Evolutionary conservation across 495 filamentous ascomycete genomes (phyloP), one percentile per base, ranked within the genome.

Genomic region (Hyaloscypha hepaticicola): DNA sequence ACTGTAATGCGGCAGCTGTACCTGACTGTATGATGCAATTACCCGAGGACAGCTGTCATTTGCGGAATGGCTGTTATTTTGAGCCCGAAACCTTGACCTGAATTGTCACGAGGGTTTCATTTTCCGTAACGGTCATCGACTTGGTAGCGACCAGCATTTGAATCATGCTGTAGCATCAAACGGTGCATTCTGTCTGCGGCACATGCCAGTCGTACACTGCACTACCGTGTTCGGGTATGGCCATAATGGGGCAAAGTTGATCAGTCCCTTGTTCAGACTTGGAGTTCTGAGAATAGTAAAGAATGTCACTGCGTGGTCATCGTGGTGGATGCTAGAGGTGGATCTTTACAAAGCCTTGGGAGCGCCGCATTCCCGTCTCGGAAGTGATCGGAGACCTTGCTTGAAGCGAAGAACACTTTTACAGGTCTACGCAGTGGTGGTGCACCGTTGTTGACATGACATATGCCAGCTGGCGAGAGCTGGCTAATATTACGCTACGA

Each of bases 21-120:
- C 58, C 51, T 62, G 49, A 58, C 51, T 66, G 51, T 33, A 61
- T 60, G 64, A 61, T 66, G 64, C 64, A 66, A 66, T 62, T 55
- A 60, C 45, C 56, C 64, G 64, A 4, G 64, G 22, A 38, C 24
- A 59, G 22, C 22, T 48, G 57, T 61, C 38, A 25, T 51, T 62
- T 27, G 19, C 19, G 60, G 41, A 49, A 41, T 21, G 33, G 7
- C 25, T 2, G 61, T 9, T 11, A 50, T 61, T 59, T 55, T 66
- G 22, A 61, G 48, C 55, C 55, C 50, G 58, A 55, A 45, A 27
- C 31, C 34, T 5, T 48, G 33, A n/a, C 29, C 25, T 51, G 34
- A 31, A 22, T 8, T 14, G 21, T 24, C 19, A 55, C 60, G 29
- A 60, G 50, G 58, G 58, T 63, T 63, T 55, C 61, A 56, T 45